Base-by-base conservation (phyloP, 2,329 filamentous ascomycete genomes). In the Bertia moriformis region DNA sequence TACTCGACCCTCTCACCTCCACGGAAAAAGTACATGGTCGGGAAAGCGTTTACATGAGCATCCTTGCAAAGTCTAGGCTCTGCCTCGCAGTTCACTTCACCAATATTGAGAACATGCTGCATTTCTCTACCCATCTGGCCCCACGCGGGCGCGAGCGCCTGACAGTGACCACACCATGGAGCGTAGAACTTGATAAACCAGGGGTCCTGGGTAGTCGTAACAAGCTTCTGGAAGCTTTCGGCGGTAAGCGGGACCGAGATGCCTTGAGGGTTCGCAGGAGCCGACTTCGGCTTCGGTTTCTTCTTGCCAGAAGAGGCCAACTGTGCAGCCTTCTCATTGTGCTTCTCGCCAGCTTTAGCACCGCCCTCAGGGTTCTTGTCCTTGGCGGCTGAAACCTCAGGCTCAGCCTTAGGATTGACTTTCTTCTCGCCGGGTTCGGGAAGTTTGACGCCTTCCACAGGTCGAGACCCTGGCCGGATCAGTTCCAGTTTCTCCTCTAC, bases 161-260 rank as follows among this genome's bases (percentile, higher is more conserved):
- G 84, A 59, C 93, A 98, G 60, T 98, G 91, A 48, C 79, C 77
- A 58, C 91, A 98, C 91, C 89, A 96, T 4, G 91, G 93, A 14
- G 86, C 88, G 56, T 95, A 96, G 57, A 98, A 96, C 60, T 98
- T 98, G 67, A 98, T 78, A 54, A 98, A 95, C 91, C 91, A 98
- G 4, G 88, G 81, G 45, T 96, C 87, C 45, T 83, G 76, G 0
- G 86, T 87, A 55, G 79, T 83, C 3, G 86, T 93, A 37, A 98
- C 88, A 27, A 81, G 66, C 42, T 35, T 35, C 15, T 35, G 32
- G 32, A 35, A 35, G 32, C 32, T 35, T 18, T 35, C 32, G 7
- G 32, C 32, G 7, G 10, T 35, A 35, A 35, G 32, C 10, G 32
- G 32, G 17, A 35, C 15, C 7, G 32, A 35, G 10, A 35, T 10